Percentiles rank a stretch among this genome's conserved stretches.
Conservation (phyloP, 305 asterid genomes). For the Plantago rigida region DNA sequence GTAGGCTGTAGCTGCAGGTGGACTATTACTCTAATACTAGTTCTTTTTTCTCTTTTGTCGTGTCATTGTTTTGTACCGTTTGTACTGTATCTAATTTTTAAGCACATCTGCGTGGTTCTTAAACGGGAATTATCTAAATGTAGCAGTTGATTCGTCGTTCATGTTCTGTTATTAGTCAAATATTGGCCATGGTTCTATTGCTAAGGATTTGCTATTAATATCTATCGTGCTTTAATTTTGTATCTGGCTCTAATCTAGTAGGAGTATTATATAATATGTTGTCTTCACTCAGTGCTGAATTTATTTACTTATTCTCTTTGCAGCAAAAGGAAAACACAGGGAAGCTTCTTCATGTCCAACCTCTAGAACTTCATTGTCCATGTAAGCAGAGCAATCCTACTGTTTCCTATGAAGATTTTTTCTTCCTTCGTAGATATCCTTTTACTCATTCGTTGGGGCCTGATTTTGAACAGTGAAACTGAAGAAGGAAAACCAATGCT, state of each 20-base stretch:
- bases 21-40: too few relatives aligned
- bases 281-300: constrained; percentile 17
- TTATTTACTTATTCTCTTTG: constrained; percentile 15
- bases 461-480: constrained; percentile 33
- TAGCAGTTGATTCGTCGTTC: constrained; percentile 6
- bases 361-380: constrained; percentile 31
- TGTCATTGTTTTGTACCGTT: too few relatives aligned
- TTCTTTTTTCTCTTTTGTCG: too few relatives aligned
- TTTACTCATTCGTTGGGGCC: constrained; percentile 15
- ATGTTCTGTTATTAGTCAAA: background rate
- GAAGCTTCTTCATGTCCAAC: constrained; percentile 35
- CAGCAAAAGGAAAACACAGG: constrained; percentile 20
- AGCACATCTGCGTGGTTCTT: background rate
- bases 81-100: too few relatives aligned
- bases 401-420: background rate
- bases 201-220: too few relatives aligned
- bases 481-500: constrained; percentile 34
- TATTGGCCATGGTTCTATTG: too few relatives aligned
- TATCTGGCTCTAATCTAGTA: too few relatives aligned
- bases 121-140: background rate
- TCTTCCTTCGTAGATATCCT: background rate
- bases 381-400: constrained; percentile 25
- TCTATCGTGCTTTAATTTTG: too few relatives aligned
- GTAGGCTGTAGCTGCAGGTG: too few relatives aligned
- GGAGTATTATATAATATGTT: constrained; percentile 4